A percentile compares a stretch with the other conserved stretches of the same genome.
Evolutionary conservation across 2,329 filamentous ascomycete genomes (phyloP).

Genomic region (Paecilomyces dactylethromorphus): DNA sequence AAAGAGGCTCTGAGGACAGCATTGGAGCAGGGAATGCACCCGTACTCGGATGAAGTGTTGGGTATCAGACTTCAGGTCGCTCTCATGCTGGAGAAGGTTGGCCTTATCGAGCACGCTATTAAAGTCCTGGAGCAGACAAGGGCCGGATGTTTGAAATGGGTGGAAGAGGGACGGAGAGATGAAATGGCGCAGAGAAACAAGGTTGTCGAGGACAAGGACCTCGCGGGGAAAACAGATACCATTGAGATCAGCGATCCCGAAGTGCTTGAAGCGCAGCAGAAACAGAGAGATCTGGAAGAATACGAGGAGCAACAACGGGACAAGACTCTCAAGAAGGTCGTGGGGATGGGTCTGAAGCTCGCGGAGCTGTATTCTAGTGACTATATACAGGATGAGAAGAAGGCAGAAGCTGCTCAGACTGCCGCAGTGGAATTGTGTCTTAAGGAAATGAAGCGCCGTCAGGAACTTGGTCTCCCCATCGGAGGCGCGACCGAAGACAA

Average conservation of each 20-base stretch:
- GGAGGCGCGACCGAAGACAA: constrained; percentile 50
- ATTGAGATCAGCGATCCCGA: constrained; percentile 13
- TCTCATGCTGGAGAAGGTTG: constrained; percentile 69
- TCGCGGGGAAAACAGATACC: constrained; percentile 42
- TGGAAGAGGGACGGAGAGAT: constrained; percentile 17
- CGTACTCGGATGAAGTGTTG: constrained; percentile 83
- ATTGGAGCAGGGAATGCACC: constrained; percentile 69
- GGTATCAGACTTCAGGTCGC: constrained; percentile 81
- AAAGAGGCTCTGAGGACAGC: constrained; percentile 70
- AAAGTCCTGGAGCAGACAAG: constrained; percentile 73
- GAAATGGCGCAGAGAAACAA: constrained; percentile 14
- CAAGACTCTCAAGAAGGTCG: constrained; percentile 63
- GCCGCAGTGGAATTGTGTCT: constrained; percentile 78
- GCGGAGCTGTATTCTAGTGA: constrained; percentile 74
- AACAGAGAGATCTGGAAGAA: constrained; percentile 17
- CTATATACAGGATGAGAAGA: constrained; percentile 65
- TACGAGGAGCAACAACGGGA: constrained; percentile 45
- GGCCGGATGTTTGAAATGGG: constrained; percentile 53
- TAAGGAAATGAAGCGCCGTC: constrained; percentile 64
- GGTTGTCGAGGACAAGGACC: constrained; percentile 25
- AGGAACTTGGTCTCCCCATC: constrained; percentile 60
- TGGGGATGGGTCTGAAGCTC: constrained; percentile 75
- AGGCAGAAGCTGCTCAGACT: constrained; percentile 67
- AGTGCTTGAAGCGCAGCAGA: constrained; percentile 15
- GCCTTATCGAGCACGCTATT: constrained; percentile 63